Evolutionary conservation across 768 basidiomycete genomes (phyloP).

Genomic region (Suillus plorans): DNA sequence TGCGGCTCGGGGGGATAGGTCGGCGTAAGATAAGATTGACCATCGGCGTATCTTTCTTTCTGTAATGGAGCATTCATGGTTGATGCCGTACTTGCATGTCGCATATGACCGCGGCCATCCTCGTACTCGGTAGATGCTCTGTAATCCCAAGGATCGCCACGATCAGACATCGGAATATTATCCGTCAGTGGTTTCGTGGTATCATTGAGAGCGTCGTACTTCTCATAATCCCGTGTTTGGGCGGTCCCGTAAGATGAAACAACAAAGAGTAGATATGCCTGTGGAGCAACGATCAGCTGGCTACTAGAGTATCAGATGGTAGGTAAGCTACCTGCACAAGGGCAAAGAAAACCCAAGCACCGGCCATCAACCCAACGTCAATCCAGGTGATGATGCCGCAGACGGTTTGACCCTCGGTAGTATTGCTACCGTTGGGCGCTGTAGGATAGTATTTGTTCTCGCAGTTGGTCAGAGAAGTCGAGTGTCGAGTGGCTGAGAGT

Average conservation of each 20-base stretch:
- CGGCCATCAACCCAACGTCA: conserved; percentile 88
- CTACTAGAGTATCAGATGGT: neutral
- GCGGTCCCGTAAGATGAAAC: conserved; percentile 64
- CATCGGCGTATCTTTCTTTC: conserved; percentile 42
- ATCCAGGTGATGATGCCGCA: conserved; percentile 94
- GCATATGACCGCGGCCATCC: conserved; percentile 43
- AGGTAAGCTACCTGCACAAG: conserved; percentile 66
- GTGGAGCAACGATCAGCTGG: conserved; percentile 6
- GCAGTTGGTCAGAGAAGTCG: conserved; percentile 67
- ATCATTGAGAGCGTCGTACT: conserved; percentile 74
- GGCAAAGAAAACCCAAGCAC: conserved; percentile 80
- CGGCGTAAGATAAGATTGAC: conserved; percentile 24
- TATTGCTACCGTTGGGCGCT: conserved; percentile 29
- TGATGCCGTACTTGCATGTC: conserved; percentile 58
- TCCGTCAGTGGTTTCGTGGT: conserved; percentile 49
- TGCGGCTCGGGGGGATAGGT: conserved; percentile 34
- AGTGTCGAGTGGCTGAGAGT: conserved; percentile 77
- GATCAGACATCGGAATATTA: conserved; percentile 65
- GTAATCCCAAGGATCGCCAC: conserved; percentile 70
- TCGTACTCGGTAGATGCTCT: conserved; percentile 47
- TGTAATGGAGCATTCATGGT: conserved; percentile 52
- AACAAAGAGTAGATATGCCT: conserved; percentile 53
- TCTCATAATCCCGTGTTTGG: conserved; percentile 79
- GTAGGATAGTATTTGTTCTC: conserved; percentile 54
- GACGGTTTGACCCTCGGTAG: conserved; percentile 62